Evolutionary conservation across 768 basidiomycete species (phyloP).

Genomic region (Grammothele lineata): DNA sequence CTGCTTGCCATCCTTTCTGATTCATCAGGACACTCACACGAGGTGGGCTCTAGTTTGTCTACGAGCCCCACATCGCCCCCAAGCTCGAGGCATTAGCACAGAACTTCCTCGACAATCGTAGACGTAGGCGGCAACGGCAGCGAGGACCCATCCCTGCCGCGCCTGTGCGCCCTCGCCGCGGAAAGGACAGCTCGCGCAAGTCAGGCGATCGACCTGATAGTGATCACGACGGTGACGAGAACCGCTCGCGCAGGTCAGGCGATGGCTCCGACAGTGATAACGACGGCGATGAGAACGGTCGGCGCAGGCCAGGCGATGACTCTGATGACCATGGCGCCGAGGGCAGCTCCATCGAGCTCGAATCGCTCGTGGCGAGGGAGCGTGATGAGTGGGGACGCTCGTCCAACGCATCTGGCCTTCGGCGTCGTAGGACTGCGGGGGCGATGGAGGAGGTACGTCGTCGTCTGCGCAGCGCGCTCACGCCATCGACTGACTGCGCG

Average conservation of each 20-base stretch:
- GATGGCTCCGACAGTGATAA: slow-evolving; percentile 1
- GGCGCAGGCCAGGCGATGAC: slow-evolving; percentile 1
- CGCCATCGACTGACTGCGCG: background rate
- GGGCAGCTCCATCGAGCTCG: slow-evolving; percentile 39
- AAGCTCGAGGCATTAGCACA: slow-evolving; percentile 45
- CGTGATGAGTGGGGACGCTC: slow-evolving; percentile 50
- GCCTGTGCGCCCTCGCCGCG: too few species aligned
- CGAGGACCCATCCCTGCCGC: slow-evolving; percentile 21
- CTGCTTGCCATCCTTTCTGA: too few species aligned
- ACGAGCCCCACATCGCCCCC: slow-evolving; percentile 67
- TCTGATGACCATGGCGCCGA: slow-evolving; percentile 12
- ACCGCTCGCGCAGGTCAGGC: slow-evolving; percentile 3
- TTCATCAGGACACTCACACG: too few species aligned
- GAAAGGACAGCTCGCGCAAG: too few species aligned
- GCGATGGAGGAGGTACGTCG: slow-evolving; percentile 45
- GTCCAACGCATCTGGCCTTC: slow-evolving; percentile 25
- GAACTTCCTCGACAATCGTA: slow-evolving; percentile 28
- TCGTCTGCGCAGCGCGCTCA: background rate
- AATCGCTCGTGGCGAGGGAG: slow-evolving; percentile 47
- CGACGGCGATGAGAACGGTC: slow-evolving; percentile 13
- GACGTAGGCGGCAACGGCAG: slow-evolving; percentile 24
- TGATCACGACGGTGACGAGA: background rate
- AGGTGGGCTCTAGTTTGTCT: slow-evolving; percentile 48
- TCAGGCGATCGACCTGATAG: background rate
- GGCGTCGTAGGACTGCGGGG: slow-evolving; percentile 23